Evolutionary conservation across 495 filamentous ascomycete genomes (phyloP).

Genomic region (Wilcoxina mikolae): DNA sequence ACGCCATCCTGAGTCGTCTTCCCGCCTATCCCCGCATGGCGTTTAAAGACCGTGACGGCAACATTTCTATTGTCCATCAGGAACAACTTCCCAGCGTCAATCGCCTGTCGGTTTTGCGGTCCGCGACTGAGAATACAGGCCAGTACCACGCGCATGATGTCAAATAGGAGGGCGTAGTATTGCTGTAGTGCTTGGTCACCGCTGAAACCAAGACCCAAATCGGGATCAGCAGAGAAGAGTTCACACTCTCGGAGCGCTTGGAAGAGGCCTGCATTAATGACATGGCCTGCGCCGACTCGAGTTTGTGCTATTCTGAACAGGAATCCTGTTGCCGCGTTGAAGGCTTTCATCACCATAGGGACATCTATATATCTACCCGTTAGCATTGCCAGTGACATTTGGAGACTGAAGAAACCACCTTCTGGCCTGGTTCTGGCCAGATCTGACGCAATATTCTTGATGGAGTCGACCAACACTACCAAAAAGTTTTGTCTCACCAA

Average conservation of each 20-base stretch:
- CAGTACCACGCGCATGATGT: slow-evolving; percentile 67
- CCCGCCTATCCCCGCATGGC: slow-evolving; percentile 63
- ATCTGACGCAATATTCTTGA: slow-evolving; percentile 56
- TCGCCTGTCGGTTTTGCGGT: slow-evolving; percentile 57
- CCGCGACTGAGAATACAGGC: slow-evolving; percentile 65
- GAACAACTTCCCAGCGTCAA: slow-evolving; percentile 61
- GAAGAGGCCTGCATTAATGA: slow-evolving; percentile 84
- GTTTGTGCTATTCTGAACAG: slow-evolving; percentile 75
- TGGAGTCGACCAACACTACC: slow-evolving; percentile 68
- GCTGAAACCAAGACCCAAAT: slow-evolving; percentile 67
- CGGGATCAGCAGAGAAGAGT: slow-evolving; percentile 81
- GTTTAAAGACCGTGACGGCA: slow-evolving; percentile 82
- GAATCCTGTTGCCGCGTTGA: slow-evolving; percentile 62
- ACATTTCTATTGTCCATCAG: slow-evolving; percentile 61
- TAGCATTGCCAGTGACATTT: not conserved
- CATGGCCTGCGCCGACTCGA: slow-evolving; percentile 57
- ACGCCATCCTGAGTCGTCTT: slow-evolving; percentile 31
- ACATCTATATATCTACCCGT: slow-evolving; percentile 36
- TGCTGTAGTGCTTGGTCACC: slow-evolving; percentile 55
- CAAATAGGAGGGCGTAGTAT: slow-evolving; percentile 70
- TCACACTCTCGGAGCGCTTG: slow-evolving; percentile 58
- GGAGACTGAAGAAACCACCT: slow-evolving; percentile 17
- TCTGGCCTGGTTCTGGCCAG: slow-evolving; percentile 39
- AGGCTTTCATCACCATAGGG: slow-evolving; percentile 43
- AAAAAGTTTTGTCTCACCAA: slow-evolving; percentile 80